Evolutionary conservation across 495 filamentous ascomycete species (phyloP).

Genomic region (Xylaria palmicola): DNA sequence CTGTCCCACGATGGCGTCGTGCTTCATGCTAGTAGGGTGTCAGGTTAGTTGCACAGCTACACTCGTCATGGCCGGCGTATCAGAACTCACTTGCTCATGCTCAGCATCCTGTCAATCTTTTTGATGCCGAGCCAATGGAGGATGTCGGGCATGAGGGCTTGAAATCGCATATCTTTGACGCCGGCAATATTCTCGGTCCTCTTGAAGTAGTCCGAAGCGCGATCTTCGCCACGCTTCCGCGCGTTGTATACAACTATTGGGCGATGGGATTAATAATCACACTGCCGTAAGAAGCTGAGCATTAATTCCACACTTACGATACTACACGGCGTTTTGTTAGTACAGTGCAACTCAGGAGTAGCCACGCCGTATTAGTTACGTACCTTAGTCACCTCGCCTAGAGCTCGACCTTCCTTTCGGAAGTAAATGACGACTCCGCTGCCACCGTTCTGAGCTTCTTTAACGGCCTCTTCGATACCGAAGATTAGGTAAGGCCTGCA

Average conservation of each 20-base stretch:
- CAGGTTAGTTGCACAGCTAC: conserved; percentile 22
- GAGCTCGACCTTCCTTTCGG: conserved; percentile 91
- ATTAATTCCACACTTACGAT: conserved; percentile 39
- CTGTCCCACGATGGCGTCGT: conserved; percentile 95
- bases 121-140: conserved; percentile 98
- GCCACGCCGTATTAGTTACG: conserved; percentile 12
- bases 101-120: conserved; percentile 98
- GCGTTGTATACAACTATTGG: conserved; percentile 86
- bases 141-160: conserved; percentile 98
- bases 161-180: conserved; percentile 98
- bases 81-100: conserved; percentile 89
- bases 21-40: conserved; percentile 73
- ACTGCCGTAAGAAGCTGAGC: neutral
- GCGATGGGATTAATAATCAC: conserved; percentile 31
- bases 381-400: conserved; percentile 97
- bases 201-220: conserved; percentile 96
- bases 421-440: conserved; percentile 98
- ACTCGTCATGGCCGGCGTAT: conserved; percentile 6
- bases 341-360: neutral
- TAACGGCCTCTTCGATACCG: conserved; percentile 94
- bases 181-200: conserved; percentile 96
- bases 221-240: conserved; percentile 78
- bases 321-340: conserved; percentile 33
- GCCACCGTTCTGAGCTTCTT: conserved; percentile 91
- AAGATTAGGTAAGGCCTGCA: conserved; percentile 96